Evolutionary conservation across 805 yeast genomes (phyloP), one percentile per base, ranked within the genome.

Genomic region (Metschnikowia aberdeeniae): DNA sequence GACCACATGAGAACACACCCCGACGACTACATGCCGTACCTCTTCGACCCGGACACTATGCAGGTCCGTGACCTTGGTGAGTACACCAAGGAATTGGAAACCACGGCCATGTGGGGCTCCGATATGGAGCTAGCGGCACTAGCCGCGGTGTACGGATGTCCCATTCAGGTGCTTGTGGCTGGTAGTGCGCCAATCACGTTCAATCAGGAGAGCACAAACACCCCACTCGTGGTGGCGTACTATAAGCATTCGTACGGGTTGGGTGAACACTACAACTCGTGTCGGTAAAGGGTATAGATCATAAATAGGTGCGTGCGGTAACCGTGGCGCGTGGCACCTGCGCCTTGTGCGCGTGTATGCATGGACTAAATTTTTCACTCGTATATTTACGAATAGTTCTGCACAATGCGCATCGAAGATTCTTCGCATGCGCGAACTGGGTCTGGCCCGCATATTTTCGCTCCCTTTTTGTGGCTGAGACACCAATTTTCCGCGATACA

Each of bases 51-150:
- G 53, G 70, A 67, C 11, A 84, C 90, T 1, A 73, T 82, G 71
- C 68, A 77, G 6, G 54, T 87, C 48, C 73, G 75, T 40, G 85
- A 86, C 51, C 64, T 90, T 26, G 82, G 77, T 32, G 78, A 78
- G 19, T 93, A 93, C 61, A 76, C 87, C 3, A 63, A 70, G 3
- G 84, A 82, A 50, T 73, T 92, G 46, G 85, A 77, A 47, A 70
- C 63, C n/a, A 88, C 96, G 0, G 82, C 95, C 0, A 78, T 86
- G 72, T 92, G 99, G 99, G 99, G 99, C 22, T 93, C 96, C 7
- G 97, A 93, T 56, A 71, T 89, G 70, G 99, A 92, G 68, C 81
- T 92, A 14, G 63, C 87, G 59, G 97, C 97, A 0, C 70, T 90
- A 34, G 75, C 95, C 1, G 75, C 80, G 47, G 79, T 78, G n/a